A percentile compares a stretch with the other conserved stretches of the same genome.
phyloP scores from a whole-genome alignment of 495 filamentous ascomycete genomes.

The Chaetomidium leptoderma region DNA sequence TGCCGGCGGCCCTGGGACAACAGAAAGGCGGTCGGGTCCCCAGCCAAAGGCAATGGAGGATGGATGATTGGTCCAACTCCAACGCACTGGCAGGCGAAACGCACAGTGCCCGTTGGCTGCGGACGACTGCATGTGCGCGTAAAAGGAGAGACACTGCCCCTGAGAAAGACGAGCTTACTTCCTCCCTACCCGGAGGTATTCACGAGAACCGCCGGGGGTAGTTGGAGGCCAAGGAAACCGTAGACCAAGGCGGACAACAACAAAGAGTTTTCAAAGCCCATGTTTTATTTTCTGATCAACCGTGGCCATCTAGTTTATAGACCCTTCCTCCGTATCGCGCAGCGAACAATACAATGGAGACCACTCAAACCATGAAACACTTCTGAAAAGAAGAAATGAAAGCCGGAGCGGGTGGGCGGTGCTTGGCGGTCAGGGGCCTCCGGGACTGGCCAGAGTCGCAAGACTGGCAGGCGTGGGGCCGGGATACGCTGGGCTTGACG shows the following conservation, averaged over 20 bases:
- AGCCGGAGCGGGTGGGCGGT: not conserved
- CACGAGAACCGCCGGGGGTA: too few species aligned
- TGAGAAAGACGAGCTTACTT: too few species aligned
- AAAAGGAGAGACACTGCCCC: constrained; percentile 5
- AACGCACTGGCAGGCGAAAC: not conserved
- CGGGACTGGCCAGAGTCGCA: constrained; percentile 1
- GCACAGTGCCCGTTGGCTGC: constrained; percentile 6
- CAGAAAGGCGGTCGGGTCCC: constrained; percentile 2
- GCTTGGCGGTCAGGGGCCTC: constrained; percentile 11
- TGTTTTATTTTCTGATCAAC: too few species aligned
- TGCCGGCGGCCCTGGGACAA: not conserved
- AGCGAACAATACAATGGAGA: constrained; percentile 3
- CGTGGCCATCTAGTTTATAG: too few species aligned
- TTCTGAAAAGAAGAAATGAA: constrained; percentile 15
- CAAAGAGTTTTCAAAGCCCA: not conserved
- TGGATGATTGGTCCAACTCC: not conserved
- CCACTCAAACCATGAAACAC: constrained; percentile 15
- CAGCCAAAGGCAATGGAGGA: not conserved
- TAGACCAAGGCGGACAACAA: not conserved
- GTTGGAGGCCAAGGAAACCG: too few species aligned
- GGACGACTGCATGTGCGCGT: constrained; percentile 10
- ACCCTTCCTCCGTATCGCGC: too few species aligned
- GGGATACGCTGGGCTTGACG: constrained; percentile 7
- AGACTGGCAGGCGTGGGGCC: constrained; percentile 4
- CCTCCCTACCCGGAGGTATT: too few species aligned